phyloP scores from a whole-genome alignment of 2,329 filamentous ascomycete species.

The Ascochyta koolunga region DNA sequence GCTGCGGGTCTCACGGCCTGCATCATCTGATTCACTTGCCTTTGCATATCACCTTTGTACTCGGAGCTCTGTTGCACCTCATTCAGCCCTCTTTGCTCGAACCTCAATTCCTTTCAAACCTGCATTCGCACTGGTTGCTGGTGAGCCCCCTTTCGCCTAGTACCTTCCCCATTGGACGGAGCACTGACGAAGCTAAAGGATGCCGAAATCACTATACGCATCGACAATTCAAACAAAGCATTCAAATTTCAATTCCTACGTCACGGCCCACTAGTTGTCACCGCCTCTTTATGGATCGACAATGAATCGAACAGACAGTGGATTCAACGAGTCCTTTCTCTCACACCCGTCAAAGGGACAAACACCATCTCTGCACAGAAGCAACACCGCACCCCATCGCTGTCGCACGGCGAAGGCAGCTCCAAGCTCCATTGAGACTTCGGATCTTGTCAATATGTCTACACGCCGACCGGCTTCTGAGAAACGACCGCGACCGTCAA shows the following conservation, averaged over 20 bases:
- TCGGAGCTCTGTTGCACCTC: slow-evolving; percentile 9
- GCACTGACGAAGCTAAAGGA: slow-evolving; percentile 33
- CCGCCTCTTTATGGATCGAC: slow-evolving; percentile 30
- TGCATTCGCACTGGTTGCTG: slow-evolving; percentile 34
- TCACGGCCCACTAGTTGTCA: slow-evolving; percentile 23
- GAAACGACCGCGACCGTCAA: slow-evolving; percentile 29
- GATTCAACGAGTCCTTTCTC: slow-evolving; percentile 34
- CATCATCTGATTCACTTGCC: slow-evolving; percentile 30
- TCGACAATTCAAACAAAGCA: slow-evolving; percentile 26
- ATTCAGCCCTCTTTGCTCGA: slow-evolving; percentile 7
- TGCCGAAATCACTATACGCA: slow-evolving; percentile 30
- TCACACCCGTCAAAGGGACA: slow-evolving; percentile 25
- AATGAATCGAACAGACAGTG: slow-evolving; percentile 46
- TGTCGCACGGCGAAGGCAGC: slow-evolving; percentile 23
- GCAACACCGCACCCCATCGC: slow-evolving; percentile 32
- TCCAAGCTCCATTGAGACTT: slow-evolving; percentile 3
- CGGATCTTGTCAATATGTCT: slow-evolving; percentile 2
- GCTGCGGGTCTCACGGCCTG: slow-evolving; percentile 27
- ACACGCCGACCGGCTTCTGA: slow-evolving; percentile 30
- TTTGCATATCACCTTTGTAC: slow-evolving; percentile 22
- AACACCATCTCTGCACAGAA: slow-evolving; percentile 24
- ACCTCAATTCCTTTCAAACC: slow-evolving; percentile 16
- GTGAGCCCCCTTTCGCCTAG: slow-evolving; percentile 32
- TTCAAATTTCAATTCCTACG: slow-evolving; percentile 17
- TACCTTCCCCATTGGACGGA: slow-evolving; percentile 27